These are phyloP conservation scores for Globisporangium ultimum DNA, from an alignment of 352 stramenopile species.

Conservation along the genomic window DNA sequence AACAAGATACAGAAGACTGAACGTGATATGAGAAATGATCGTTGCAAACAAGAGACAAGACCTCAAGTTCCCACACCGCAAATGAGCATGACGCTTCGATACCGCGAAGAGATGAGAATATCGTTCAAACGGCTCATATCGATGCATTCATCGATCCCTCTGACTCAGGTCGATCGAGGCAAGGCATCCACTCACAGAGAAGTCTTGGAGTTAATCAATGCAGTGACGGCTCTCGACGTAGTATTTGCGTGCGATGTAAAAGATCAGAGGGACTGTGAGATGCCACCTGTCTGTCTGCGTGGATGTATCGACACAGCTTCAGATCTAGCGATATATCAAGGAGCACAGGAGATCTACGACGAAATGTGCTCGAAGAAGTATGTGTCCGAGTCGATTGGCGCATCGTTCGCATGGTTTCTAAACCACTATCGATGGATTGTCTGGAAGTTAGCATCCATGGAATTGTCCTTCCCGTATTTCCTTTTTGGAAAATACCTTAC, in stretches of 20 bases:
- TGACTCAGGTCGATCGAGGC: constrained; percentile 2
- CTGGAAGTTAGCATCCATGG: constrained; percentile 64
- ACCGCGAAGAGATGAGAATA: constrained; percentile 45
- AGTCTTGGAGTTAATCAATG: constrained; percentile 28
- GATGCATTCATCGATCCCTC: constrained; percentile 10
- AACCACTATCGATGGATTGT: constrained; percentile 79
- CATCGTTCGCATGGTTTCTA: constrained; percentile 53
- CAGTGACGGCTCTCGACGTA: constrained; percentile 25
- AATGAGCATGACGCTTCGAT: constrained; percentile 12
- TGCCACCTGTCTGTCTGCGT: constrained; percentile 6
- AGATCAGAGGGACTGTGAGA: neutral
- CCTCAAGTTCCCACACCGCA: neutral
- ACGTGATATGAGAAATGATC: constrained; percentile 1
- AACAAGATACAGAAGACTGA: constrained; percentile 8
- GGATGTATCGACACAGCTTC: constrained; percentile 8
- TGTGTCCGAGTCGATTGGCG: constrained; percentile 25
- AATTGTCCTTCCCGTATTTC: constrained; percentile 42
- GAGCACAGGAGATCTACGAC: constrained; percentile 30
- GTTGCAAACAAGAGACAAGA: constrained; percentile 21
- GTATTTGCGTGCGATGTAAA: constrained; percentile 16
- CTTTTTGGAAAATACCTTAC: constrained; percentile 58
- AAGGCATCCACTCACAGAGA: constrained; percentile 9
- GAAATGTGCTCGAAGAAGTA: constrained; percentile 26
- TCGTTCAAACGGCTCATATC: constrained; percentile 26
- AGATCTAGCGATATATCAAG: constrained; percentile 13